Evolutionary conservation across 116 monocot genomes (phyloP).

Genomic region (Papilionanthe hybrid): DNA sequence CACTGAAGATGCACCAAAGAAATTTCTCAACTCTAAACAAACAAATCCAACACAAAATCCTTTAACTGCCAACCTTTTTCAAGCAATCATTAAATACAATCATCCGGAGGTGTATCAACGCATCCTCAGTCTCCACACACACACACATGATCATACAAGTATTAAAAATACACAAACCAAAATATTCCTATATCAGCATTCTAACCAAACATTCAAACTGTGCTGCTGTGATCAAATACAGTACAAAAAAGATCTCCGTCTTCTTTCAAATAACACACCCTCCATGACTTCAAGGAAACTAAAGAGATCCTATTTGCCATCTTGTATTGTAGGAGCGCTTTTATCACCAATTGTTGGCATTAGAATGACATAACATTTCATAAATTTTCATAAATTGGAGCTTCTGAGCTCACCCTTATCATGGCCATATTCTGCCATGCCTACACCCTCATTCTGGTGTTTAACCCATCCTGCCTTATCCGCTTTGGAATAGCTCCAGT

Average conservation of each 20-base stretch:
- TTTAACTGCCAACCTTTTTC: neutral
- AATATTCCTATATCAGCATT: neutral
- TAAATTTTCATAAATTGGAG: neutral
- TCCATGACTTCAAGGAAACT: neutral
- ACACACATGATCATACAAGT: neutral
- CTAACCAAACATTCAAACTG: constrained; percentile 2
- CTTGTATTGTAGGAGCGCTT: neutral
- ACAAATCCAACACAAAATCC: no score
- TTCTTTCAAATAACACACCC: neutral
- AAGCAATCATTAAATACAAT: neutral
- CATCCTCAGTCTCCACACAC: neutral
- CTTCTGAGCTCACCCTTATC: constrained; percentile 20
- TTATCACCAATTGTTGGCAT: neutral
- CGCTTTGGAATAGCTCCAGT: constrained; percentile 56
- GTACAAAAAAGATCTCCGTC: neutral
- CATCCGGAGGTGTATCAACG: neutral
- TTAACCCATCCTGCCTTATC: constrained; percentile 73
- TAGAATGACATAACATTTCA: neutral
- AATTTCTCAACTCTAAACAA: no score
- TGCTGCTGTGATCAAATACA: neutral
- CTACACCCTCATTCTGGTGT: constrained; percentile 64
- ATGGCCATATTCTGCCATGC: constrained; percentile 43
- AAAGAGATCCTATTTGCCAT: neutral
- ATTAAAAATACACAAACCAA: neutral
- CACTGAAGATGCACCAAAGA: neutral